These are phyloP conservation scores for Capsella rubella DNA, from an alignment of 441 rosid genomes.

Conservation along the genomic window DNA sequence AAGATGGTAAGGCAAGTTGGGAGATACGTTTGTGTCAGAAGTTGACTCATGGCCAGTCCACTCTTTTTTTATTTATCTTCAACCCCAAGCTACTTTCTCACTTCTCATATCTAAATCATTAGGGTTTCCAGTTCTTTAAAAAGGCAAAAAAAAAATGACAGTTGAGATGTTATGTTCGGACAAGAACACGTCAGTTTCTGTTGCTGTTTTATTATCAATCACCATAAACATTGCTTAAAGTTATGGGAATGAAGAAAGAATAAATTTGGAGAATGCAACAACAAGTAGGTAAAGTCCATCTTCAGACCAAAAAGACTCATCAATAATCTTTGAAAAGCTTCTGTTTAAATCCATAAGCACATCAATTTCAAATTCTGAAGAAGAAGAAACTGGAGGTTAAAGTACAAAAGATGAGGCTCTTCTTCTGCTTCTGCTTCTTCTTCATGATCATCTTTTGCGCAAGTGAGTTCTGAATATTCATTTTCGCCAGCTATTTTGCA, in stretches of 20 bases:
- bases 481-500: not conserved
- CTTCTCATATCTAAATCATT: slow-evolving; percentile 36
- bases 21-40: slow-evolving; percentile 42
- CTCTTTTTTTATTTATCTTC: slow-evolving; percentile 12
- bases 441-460: slow-evolving; percentile 49
- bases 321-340: slow-evolving; percentile 20
- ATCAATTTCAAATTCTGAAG: slow-evolving; percentile 29
- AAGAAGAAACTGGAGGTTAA: slow-evolving; percentile 19
- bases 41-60: slow-evolving; percentile 33
- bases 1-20: slow-evolving; percentile 34
- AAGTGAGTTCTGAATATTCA: slow-evolving; percentile 41
- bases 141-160: not conserved
- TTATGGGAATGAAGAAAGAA: slow-evolving; percentile 46
- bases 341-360: slow-evolving; percentile 28
- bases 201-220: slow-evolving; percentile 44
- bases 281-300: slow-evolving; percentile 52
- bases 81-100: slow-evolving; percentile 34
- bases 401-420: slow-evolving; percentile 46
- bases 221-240: slow-evolving; percentile 60
- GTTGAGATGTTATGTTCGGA: slow-evolving; percentile 55
- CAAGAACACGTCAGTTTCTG: slow-evolving; percentile 42
- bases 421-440: slow-evolving; percentile 47
- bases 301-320: slow-evolving; percentile 27
- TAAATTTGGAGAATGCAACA: slow-evolving; percentile 46
- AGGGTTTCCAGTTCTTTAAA: slow-evolving; percentile 12